Percentiles rank a stretch among this genome's conserved stretches.
Conservation (phyloP, 2,329 filamentous ascomycete genomes). For the Rhynchosporium graminicola region DNA sequence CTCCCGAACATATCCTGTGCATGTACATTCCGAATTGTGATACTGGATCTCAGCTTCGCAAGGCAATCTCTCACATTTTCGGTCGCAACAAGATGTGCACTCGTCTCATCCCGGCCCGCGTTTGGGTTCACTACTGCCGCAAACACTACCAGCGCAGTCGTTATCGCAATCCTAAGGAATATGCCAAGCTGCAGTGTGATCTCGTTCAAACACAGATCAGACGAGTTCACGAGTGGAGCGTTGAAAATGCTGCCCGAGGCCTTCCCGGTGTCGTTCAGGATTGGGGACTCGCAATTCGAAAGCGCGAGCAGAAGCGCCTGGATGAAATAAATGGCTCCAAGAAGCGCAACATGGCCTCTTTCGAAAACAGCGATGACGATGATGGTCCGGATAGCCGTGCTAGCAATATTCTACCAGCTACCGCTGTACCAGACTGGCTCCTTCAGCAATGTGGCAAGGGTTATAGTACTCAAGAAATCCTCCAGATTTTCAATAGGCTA, state of each 20-base stretch:
- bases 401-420: constrained; percentile 30
- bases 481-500: constrained; percentile 42
- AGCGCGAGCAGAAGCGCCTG: constrained; percentile 62
- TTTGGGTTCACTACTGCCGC: constrained; percentile 77
- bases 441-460: constrained; percentile 38
- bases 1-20: constrained; percentile 43
- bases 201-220: constrained; percentile 64
- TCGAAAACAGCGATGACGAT: constrained; percentile 35
- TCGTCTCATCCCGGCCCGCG: constrained; percentile 63
- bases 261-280: constrained; percentile 50
- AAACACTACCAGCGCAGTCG: constrained; percentile 80
- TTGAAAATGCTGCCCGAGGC: constrained; percentile 46
- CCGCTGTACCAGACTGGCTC: constrained; percentile 41
- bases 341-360: constrained; percentile 33
- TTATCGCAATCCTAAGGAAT: constrained; percentile 65
- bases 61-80: constrained; percentile 80
- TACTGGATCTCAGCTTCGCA: constrained; percentile 63
- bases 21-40: constrained; percentile 60
- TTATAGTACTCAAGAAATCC: constrained; percentile 41
- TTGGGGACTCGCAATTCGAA: constrained; percentile 65
- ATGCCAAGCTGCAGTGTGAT: constrained; percentile 63
- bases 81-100: constrained; percentile 81
- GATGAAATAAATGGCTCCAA: constrained; percentile 42
- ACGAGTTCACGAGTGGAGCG: constrained; percentile 64
- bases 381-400: constrained; percentile 30